Evolutionary conservation across 2,329 filamentous ascomycete species (phyloP).

Genomic region (Ophiosphaerella korrae): DNA sequence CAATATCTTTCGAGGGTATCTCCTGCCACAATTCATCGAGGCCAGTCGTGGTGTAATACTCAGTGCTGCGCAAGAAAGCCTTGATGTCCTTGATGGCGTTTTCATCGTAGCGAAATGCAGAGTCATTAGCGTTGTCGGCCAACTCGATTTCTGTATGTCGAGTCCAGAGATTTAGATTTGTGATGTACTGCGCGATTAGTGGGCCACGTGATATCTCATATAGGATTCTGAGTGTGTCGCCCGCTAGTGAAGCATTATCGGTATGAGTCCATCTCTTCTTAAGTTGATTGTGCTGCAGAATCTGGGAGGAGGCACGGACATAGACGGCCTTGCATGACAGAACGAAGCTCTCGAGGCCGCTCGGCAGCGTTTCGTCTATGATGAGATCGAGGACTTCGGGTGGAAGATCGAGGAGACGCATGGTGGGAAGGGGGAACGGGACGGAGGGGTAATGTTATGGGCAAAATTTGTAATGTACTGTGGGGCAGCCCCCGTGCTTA

Average conservation of each 20-base stretch:
- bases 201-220: slow-evolving; percentile 34
- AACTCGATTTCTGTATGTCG: slow-evolving; percentile 12
- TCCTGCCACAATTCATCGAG: slow-evolving; percentile 34
- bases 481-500: too few species aligned
- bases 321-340: slow-evolving; percentile 39
- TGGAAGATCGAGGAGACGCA: slow-evolving; percentile 41
- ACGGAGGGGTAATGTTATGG: neutral
- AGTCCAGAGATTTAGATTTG: slow-evolving; percentile 34
- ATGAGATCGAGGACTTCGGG: slow-evolving; percentile 41
- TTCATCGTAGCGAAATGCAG: slow-evolving; percentile 26
- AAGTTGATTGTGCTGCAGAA: slow-evolving; percentile 34
- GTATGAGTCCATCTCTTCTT: slow-evolving; percentile 31
- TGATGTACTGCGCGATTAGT: slow-evolving; percentile 37
- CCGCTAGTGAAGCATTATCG: slow-evolving; percentile 16
- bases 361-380: slow-evolving; percentile 32
- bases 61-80: slow-evolving; percentile 18
- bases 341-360: slow-evolving; percentile 36
- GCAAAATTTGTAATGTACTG: neutral
- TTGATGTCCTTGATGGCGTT: slow-evolving; percentile 27
- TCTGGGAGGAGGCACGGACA: slow-evolving; percentile 29
- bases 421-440: slow-evolving; percentile 8
- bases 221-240: slow-evolving; percentile 30
- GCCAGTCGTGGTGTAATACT: slow-evolving; percentile 21
- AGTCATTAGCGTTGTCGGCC: neutral
- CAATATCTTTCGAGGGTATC: slow-evolving; percentile 29